Conservation (phyloP, 257 asterid genomes). For the Orobanche coerulescens region DNA sequence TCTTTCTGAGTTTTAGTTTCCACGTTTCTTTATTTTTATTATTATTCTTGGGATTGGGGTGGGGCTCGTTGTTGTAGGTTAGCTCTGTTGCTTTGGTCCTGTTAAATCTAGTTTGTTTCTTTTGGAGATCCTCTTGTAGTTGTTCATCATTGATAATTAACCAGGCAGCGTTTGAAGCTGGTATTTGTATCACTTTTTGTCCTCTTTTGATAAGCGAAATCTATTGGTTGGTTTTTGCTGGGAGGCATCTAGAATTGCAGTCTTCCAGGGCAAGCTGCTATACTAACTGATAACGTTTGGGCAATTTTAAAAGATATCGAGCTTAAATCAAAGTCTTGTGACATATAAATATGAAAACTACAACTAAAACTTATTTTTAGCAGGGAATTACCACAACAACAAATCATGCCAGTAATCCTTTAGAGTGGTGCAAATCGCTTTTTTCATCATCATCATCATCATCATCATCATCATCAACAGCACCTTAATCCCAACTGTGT, state of each 20-base stretch:
- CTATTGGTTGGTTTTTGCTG: neutral
- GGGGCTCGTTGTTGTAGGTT: too few species aligned
- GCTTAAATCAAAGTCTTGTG: neutral
- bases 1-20: neutral
- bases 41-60: neutral
- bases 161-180: neutral
- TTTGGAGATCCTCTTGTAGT: constrained; percentile 12
- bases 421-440: neutral
- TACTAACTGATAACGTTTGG: neutral
- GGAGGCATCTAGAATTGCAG: neutral
- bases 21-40: neutral
- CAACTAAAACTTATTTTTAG: too few species aligned
- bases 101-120: neutral
- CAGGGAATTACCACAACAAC: too few species aligned
- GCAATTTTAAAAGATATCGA: neutral
- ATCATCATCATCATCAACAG: too few species aligned
- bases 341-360: neutral
- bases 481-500: too few species aligned
- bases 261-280: neutral
- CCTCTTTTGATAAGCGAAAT: neutral
- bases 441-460: too few species aligned
- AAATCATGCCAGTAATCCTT: neutral
- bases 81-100: constrained; percentile 15
- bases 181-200: constrained; percentile 8
- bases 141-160: constrained; percentile 1